phyloP scores from a whole-genome alignment of 1,284 basidiomycete species.

The Leccinum subrobustum region DNA sequence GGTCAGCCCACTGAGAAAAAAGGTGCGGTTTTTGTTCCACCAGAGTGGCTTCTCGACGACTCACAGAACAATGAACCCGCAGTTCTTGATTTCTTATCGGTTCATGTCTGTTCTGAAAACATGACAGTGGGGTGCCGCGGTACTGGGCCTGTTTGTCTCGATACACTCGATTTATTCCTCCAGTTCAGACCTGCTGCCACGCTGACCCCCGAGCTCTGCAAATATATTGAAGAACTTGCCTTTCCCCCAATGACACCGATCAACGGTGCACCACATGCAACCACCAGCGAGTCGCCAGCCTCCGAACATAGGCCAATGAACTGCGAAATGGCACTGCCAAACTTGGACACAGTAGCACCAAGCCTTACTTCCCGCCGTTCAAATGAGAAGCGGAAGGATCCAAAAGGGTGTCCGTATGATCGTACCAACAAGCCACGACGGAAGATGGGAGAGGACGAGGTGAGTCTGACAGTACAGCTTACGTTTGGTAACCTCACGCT shows the following conservation, averaged over 20 bases:
- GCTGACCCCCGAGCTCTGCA: background rate
- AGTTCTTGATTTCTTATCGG: background rate
- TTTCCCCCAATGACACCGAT: too few relatives aligned
- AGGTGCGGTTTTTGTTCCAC: background rate
- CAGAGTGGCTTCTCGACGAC: background rate
- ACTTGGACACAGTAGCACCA: background rate
- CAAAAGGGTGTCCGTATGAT: background rate
- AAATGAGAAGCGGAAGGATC: background rate
- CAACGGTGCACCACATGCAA: background rate
- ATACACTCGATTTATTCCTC: background rate
- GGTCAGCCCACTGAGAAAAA: background rate
- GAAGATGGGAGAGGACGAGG: background rate
- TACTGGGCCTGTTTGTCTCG: background rate
- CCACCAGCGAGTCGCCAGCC: background rate
- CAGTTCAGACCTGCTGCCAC: background rate
- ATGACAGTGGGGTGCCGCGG: background rate
- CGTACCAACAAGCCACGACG: background rate
- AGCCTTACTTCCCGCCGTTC: background rate
- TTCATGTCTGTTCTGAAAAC: background rate
- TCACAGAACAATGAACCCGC: too few relatives aligned
- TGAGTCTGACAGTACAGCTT: background rate
- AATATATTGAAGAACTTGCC: too few relatives aligned
- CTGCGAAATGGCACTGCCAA: background rate
- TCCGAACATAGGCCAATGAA: background rate
- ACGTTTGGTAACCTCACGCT: background rate